Percentiles rank a stretch among this genome's conserved stretches.
phyloP scores from a whole-genome alignment of 371 early-diverging fungal genomes.

The Rhizopus sp. region DNA sequence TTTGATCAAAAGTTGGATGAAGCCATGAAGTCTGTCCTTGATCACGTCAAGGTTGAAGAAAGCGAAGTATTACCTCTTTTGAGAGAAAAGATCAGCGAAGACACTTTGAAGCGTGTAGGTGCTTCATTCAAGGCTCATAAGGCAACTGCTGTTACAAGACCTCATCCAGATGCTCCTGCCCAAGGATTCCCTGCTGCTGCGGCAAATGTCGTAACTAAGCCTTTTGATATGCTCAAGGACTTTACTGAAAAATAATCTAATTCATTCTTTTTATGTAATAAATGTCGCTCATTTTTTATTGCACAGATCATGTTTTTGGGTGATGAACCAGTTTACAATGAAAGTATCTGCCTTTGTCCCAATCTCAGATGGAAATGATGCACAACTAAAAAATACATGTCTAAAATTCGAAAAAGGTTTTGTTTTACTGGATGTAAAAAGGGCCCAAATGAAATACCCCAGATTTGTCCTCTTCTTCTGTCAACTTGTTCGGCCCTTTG shows the following conservation, averaged over 20 bases:
- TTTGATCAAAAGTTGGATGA: slow-evolving; percentile 9
- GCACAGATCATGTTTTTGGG: too few species aligned
- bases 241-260: not conserved
- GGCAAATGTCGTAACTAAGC: slow-evolving; percentile 4
- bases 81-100: slow-evolving; percentile 11
- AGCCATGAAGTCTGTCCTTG: slow-evolving; percentile 10
- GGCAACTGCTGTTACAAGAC: slow-evolving; percentile 15
- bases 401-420: too few species aligned
- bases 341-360: too few species aligned
- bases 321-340: too few species aligned
- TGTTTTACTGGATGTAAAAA: too few species aligned
- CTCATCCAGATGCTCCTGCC: slow-evolving; percentile 16
- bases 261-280: too few species aligned
- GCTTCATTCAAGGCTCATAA: slow-evolving; percentile 17
- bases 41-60: slow-evolving; percentile 12
- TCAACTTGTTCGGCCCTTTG: too few species aligned
- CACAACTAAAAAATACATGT: too few species aligned
- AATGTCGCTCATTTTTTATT: too few species aligned
- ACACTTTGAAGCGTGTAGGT: slow-evolving; percentile 7
- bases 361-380: too few species aligned
- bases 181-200: slow-evolving; percentile 18
- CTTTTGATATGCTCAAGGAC: slow-evolving; percentile 11
- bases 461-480: too few species aligned
- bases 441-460: too few species aligned
- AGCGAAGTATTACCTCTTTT: slow-evolving; percentile 15